Evolutionary conservation across 2,329 filamentous ascomycete species (phyloP), one percentile per base, ranked within the genome.

Genomic region (Beauveria brongniartii): DNA sequence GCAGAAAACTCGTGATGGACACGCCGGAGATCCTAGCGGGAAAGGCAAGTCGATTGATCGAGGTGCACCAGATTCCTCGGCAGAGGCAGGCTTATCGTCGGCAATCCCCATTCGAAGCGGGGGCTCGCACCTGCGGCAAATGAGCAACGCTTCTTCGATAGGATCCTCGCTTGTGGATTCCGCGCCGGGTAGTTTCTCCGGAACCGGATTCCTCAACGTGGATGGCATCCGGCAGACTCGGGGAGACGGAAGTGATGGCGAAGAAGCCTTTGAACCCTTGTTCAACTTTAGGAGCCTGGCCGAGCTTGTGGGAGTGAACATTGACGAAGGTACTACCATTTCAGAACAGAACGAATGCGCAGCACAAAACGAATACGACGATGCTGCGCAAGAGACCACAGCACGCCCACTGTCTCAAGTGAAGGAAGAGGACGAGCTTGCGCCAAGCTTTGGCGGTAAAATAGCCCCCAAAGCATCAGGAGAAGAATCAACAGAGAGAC

Each of bases 261-360:
- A 82, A 26, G 77, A 80, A 5, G 78, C 80, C 16, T 65, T 77
- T 59, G 92, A 97, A 70, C 85, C 91, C 3, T 85, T 96, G 83
- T 94, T 96, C 74, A 97, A 96, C 72, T 97, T 97, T 70, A 82
- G 86, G 61, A 96, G 91, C 66, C 77, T 97, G 24, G 90, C 91
- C 2, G 90, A 91, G 64, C 90, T 95, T 71, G 90, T 97, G 34
- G 90, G 87, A 0, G 85, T 84, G 8, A 79, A 82, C 52, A 75
- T 85, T 40, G 82, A 84, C 48, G 72, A 79, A 44, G 78, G 65
- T 8, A 63, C 77, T 0, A 72, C 74, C 1, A 69, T 69, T 60
- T 50, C 64, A 59, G 65, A 71, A 62, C 68, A 68, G 55, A 59
- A 24, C 20, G 28, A 26, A 22, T 37, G 37, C 10, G n/a, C 20